Conservation (phyloP, 192 early-diverging fungal species). For the Obelidium mucronatum region DNA sequence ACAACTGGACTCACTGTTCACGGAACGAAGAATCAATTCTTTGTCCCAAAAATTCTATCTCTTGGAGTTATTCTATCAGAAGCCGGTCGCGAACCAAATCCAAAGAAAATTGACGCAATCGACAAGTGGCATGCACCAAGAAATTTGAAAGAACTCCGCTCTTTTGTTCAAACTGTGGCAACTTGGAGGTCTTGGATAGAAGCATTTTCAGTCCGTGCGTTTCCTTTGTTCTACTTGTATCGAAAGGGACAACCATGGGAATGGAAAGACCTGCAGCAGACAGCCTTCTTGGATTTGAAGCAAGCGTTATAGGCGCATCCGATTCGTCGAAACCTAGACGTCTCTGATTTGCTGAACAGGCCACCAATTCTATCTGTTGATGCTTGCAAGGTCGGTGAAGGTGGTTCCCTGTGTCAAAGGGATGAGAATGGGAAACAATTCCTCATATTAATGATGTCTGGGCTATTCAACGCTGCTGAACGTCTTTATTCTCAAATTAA, state of each 20-base stretch:
- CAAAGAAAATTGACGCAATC: not conserved
- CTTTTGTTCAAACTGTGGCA: not conserved
- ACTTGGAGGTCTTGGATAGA: not conserved
- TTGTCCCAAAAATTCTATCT: not conserved
- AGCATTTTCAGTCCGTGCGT: not conserved
- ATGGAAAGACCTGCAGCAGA: not conserved
- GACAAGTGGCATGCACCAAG: not conserved
- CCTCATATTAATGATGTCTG: not conserved
- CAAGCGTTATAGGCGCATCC: not conserved
- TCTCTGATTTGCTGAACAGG: not conserved
- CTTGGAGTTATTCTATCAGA: not conserved
- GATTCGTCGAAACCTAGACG: not conserved
- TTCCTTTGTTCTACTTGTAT: not conserved
- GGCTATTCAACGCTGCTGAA: not conserved
- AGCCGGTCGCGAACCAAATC: not conserved
- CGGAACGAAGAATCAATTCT: not conserved
- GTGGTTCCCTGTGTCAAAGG: not conserved
- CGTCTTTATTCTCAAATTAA: not conserved
- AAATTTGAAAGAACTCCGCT: not conserved
- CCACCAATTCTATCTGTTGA: not conserved
- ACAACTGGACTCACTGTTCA: not conserved
- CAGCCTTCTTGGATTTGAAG: not conserved
- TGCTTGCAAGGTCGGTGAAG: not conserved
- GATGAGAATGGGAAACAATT: not conserved
- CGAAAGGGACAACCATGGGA: not conserved